Conservation (phyloP, 225 moss, liverwort and hornwort genomes). For the Marchantia paleacea region DNA sequence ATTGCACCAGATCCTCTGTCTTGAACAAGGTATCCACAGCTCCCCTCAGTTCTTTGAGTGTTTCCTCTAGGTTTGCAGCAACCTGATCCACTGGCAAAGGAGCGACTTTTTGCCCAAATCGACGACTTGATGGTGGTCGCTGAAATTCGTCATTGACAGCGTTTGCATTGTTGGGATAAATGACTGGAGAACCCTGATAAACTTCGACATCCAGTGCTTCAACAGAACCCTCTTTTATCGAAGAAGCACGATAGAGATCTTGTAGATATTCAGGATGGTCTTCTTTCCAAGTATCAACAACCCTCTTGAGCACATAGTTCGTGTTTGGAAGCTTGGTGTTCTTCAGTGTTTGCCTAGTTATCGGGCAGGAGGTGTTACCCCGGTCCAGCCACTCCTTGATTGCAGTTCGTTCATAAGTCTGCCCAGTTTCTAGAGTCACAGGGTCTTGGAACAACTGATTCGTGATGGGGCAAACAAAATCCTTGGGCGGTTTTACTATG, state of each 20-base stretch:
- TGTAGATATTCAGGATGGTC: constrained; percentile 37
- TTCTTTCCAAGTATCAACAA: constrained; percentile 59
- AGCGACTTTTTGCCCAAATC: constrained; percentile 30
- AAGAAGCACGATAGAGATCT: constrained; percentile 18
- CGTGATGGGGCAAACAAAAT: constrained; percentile 54
- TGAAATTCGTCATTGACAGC: constrained; percentile 21
- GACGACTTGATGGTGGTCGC: constrained; percentile 17
- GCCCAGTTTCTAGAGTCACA: constrained; percentile 59
- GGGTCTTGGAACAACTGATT: constrained; percentile 52
- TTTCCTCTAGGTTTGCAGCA: constrained; percentile 31
- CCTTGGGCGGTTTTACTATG: constrained; percentile 38
- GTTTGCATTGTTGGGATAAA: constrained; percentile 11
- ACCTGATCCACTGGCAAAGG: constrained; percentile 33
- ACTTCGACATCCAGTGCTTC: constrained; percentile 22
- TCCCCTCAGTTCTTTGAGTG: constrained; percentile 34
- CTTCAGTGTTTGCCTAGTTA: constrained; percentile 47
- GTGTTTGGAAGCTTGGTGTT: constrained; percentile 41
- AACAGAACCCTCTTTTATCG: constrained; percentile 11
- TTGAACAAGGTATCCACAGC: constrained; percentile 38
- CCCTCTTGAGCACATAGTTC: constrained; percentile 49
- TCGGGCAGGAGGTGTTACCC: constrained; percentile 51
- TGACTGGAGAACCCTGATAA: constrained; percentile 9
- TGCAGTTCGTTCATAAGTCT: constrained; percentile 52
- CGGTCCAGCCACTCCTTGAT: constrained; percentile 58
- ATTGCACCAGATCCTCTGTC: constrained; percentile 35